Base-by-base conservation (phyloP, 768 basidiomycete genomes). In the Cystofilobasidium macerans region DNA sequence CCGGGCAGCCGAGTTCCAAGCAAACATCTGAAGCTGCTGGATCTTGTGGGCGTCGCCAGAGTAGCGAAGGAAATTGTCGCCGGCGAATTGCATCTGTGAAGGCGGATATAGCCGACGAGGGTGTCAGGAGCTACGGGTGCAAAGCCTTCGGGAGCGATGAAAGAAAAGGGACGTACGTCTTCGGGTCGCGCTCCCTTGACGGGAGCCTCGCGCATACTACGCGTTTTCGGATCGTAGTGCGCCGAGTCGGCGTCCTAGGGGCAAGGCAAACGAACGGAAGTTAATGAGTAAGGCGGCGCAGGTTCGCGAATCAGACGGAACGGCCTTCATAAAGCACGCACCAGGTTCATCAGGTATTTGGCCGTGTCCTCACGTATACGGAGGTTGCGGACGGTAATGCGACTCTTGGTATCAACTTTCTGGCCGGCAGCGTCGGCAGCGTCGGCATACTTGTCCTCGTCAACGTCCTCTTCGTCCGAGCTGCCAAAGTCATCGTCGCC, bases 341-440 rank as follows among this genome's bases (percentile, higher is more conserved):
- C 51, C 75, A 99, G 76, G 75, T 98, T 99, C 76, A 94, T 88
- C 73, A 99, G 82, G 75, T 99, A 99, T 75, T 99, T 99, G 13
- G 95, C 95, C 1, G 94, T 98, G 75, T 99, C 95, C 78, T 99
- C 95, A 74, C 95, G 86, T 71, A 99, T 98, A 79, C 95, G 88
- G 72, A 99, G 80, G 78, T 99, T 98, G 68, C 95, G 85, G 68
- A 99, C 95, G 22, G 95, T 98, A 65, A 99, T 93, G 62, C 95
- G 87, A 26, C 92, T 95, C 79, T 99, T 98, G 20, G 93, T 89
- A 76, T 99, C 95, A 71, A 98, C 79, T 76, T 97, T 95, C 76
- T 99, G 95, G 20, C 95, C 95, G 5, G 97, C 93, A 45, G 91
- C 92, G 72, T 99, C 94, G 14, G 94, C 94, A 28, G 89, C 87